Evolutionary conservation across 2,329 filamentous ascomycete genomes (phyloP).

Genomic region (Tolypocladium endophyticum): DNA sequence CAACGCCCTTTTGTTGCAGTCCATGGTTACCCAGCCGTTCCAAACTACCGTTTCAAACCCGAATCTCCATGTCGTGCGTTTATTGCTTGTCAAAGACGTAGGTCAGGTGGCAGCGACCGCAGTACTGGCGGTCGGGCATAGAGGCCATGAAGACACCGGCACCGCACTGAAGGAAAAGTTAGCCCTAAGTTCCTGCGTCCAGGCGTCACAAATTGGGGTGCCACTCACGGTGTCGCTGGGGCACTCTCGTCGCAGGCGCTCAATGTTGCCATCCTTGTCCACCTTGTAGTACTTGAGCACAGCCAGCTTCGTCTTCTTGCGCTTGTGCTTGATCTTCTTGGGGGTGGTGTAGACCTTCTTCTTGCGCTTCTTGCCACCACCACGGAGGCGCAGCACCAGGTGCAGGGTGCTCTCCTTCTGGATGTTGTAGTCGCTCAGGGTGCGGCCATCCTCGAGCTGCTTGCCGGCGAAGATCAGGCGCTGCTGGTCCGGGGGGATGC

Average conservation of each 20-base stretch:
- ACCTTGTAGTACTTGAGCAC: slow-evolving; percentile 99
- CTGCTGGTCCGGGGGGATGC: slow-evolving; percentile 98
- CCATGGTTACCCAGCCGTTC: slow-evolving; percentile 19
- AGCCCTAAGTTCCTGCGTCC: not conserved
- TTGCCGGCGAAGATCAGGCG: slow-evolving; percentile 99
- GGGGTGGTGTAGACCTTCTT: slow-evolving; percentile 99
- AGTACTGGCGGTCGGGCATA: slow-evolving; percentile 99
- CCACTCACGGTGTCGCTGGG: slow-evolving; percentile 72
- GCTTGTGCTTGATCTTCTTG: slow-evolving; percentile 99
- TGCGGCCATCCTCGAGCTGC: slow-evolving; percentile 99
- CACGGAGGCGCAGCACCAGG: slow-evolving; percentile 94
- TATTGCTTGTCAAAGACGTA: slow-evolving; percentile 64
- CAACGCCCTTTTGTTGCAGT: slow-evolving; percentile 27
- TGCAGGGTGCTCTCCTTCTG: slow-evolving; percentile 99
- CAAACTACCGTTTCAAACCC: slow-evolving; percentile 18
- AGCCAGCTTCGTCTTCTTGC: slow-evolving; percentile 99
- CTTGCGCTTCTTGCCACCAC: slow-evolving; percentile 99
- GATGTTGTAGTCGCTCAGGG: slow-evolving; percentile 99
- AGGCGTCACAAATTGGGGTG: not conserved
- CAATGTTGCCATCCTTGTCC: slow-evolving; percentile 98
- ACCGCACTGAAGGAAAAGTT: slow-evolving; percentile 58
- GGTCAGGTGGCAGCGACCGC: slow-evolving; percentile 62
- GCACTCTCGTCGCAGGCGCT: slow-evolving; percentile 97
- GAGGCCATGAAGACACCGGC: slow-evolving; percentile 99
- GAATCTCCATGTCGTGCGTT: slow-evolving; percentile 18